A percentile compares a stretch with the other conserved stretches of the same genome.
phyloP scores from a whole-genome alignment of 192 early-diverging fungal species.

The Spinellus fusiger region DNA sequence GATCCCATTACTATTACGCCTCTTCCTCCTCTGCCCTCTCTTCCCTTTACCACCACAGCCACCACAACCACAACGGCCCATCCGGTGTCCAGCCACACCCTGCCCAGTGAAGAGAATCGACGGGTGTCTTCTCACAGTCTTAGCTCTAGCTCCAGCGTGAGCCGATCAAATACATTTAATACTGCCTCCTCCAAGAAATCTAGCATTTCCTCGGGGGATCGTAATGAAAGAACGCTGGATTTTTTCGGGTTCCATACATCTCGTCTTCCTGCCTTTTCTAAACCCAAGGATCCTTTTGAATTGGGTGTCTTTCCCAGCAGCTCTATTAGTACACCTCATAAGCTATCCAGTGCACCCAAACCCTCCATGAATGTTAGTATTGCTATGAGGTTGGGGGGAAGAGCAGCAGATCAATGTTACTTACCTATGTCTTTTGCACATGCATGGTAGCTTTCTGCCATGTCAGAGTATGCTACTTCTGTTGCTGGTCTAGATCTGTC shows the following conservation, averaged over 20 bases:
- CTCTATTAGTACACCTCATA: not conserved
- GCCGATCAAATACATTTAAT: slow-evolving; percentile 29
- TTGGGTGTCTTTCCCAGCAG: not conserved
- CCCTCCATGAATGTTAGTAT: no score
- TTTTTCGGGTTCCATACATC: not conserved
- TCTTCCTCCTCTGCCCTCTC: no score
- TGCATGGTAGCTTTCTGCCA: no score
- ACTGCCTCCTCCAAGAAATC: slow-evolving; percentile 24
- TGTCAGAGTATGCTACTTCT: no score
- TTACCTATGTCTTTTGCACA: no score
- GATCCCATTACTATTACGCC: no score
- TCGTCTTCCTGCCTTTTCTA: not conserved
- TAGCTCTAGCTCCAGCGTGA: slow-evolving; percentile 11
- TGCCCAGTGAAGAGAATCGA: not conserved
- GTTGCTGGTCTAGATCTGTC: not conserved
- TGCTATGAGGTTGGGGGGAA: no score
- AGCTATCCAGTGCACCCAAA: no score
- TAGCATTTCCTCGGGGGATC: not conserved
- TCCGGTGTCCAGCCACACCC: not conserved
- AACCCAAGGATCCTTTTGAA: not conserved
- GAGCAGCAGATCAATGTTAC: no score
- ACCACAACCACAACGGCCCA: not conserved
- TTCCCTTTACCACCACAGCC: not conserved
- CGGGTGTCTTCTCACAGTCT: slow-evolving; percentile 17
- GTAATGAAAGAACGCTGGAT: not conserved